These are phyloP conservation scores for Gnomoniopsis sp. DNA, from an alignment of 2,329 filamentous ascomycete genomes.

Conservation along the genomic window DNA sequence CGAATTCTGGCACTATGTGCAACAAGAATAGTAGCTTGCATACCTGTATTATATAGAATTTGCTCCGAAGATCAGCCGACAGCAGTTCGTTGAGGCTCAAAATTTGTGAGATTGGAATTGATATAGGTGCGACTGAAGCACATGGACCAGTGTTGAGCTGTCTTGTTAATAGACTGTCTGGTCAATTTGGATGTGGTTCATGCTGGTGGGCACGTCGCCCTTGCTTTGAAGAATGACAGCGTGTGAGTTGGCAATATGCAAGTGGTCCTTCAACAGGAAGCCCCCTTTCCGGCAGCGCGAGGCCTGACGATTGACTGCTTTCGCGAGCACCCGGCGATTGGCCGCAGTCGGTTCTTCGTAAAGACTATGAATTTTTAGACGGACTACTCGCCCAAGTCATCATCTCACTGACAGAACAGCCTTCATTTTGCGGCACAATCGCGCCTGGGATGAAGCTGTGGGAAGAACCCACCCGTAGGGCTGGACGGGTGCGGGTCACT, in stretches of 20 bases:
- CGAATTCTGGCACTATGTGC: not conserved
- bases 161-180: too few species aligned
- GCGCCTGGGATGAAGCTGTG: not conserved
- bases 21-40: not conserved
- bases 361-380: too few species aligned
- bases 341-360: too few species aligned
- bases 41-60: not conserved
- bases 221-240: slow-evolving; percentile 5
- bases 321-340: too few species aligned
- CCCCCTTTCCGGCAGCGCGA: not conserved
- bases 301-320: not conserved
- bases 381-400: too few species aligned
- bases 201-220: not conserved
- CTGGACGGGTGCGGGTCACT: not conserved
- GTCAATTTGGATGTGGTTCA: not conserved
- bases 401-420: too few species aligned
- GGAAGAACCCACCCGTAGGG: not conserved
- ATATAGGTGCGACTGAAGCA: not conserved
- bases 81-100: slow-evolving; percentile 2
- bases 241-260: slow-evolving; percentile 13
- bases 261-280: slow-evolving; percentile 12
- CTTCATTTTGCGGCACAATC: not conserved
- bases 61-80: slow-evolving; percentile 1
- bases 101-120: not conserved
- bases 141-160: not conserved